Percentiles rank a stretch among this genome's conserved stretches.
Evolutionary conservation across 2,329 filamentous ascomycete genomes (phyloP).

Genomic region (Pyricularia grisea): DNA sequence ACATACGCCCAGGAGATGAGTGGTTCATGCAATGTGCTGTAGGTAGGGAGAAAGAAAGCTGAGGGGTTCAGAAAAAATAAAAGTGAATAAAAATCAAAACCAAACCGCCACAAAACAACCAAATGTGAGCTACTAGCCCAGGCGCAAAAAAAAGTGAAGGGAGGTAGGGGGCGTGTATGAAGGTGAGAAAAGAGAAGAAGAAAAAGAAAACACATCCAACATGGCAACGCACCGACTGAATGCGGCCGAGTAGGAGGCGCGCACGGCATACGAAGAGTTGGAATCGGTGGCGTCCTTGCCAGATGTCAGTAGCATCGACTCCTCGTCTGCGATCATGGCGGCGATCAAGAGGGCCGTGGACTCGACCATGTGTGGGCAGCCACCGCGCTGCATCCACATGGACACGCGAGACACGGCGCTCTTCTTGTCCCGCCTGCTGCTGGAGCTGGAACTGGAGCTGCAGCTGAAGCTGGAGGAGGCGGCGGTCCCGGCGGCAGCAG

Average conservation of each 20-base stretch:
- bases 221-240: conserved; percentile 53
- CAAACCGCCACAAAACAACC: no score
- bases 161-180: background rate
- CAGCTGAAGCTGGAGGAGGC: background rate
- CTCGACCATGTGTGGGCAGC: conserved; percentile 71
- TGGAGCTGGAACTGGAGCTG: conserved; percentile 8
- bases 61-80: background rate
- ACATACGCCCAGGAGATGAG: background rate
- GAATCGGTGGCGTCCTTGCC: conserved; percentile 12
- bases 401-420: conserved; percentile 49
- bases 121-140: background rate
- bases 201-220: background rate
- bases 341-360: conserved; percentile 66
- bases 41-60: background rate
- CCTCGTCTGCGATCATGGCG: conserved; percentile 55
- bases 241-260: conserved; percentile 63
- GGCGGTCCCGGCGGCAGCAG: background rate
- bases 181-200: background rate
- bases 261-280: conserved; percentile 42
- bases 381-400: conserved; percentile 64
- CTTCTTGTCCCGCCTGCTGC: conserved; percentile 21
- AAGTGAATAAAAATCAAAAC: no score
- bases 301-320: conserved; percentile 9
- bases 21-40: background rate
- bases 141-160: background rate